Evolutionary conservation across 2,329 filamentous ascomycete genomes (phyloP).

Genomic region (Trichoderma hamatum): DNA sequence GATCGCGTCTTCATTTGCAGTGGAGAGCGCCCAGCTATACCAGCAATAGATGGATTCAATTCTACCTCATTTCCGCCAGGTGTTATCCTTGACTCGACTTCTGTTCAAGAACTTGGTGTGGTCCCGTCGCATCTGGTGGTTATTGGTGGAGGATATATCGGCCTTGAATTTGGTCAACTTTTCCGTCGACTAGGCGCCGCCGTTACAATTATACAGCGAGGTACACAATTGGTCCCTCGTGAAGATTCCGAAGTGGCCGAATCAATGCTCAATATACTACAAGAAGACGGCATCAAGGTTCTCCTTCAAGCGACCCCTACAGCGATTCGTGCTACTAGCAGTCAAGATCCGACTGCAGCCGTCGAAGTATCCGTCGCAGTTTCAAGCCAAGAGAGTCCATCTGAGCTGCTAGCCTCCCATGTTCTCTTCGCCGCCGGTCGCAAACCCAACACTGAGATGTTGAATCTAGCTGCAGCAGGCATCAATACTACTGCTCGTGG

Average conservation of each 20-base stretch:
- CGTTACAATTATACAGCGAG: conserved; percentile 53
- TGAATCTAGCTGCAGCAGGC: conserved; percentile 47
- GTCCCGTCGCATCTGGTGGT: conserved; percentile 53
- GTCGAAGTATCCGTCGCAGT: conserved; percentile 32
- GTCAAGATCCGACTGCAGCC: not conserved
- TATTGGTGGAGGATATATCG: conserved; percentile 57
- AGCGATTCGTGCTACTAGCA: conserved; percentile 11
- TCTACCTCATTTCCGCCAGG: conserved; percentile 21
- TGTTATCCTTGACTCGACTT: conserved; percentile 49
- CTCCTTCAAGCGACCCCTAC: conserved; percentile 41
- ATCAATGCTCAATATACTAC: conserved; percentile 46
- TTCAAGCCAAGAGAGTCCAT: not conserved
- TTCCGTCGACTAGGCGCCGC: conserved; percentile 53
- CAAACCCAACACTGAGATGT: conserved; percentile 51
- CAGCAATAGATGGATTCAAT: conserved; percentile 43
- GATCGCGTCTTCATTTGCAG: conserved; percentile 51
- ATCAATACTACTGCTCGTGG: conserved; percentile 46
- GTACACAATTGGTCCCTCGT: conserved; percentile 45
- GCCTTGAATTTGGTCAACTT: conserved; percentile 57
- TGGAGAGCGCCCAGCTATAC: conserved; percentile 48
- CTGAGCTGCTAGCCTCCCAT: conserved; percentile 42
- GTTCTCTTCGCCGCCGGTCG: conserved; percentile 55
- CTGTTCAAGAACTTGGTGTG: conserved; percentile 49
- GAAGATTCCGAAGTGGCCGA: conserved; percentile 55
- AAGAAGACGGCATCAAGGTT: conserved; percentile 51